These are phyloP conservation scores for Talaromyces rugulosus DNA, from an alignment of 2,329 filamentous ascomycete species.

Conservation along the genomic window DNA sequence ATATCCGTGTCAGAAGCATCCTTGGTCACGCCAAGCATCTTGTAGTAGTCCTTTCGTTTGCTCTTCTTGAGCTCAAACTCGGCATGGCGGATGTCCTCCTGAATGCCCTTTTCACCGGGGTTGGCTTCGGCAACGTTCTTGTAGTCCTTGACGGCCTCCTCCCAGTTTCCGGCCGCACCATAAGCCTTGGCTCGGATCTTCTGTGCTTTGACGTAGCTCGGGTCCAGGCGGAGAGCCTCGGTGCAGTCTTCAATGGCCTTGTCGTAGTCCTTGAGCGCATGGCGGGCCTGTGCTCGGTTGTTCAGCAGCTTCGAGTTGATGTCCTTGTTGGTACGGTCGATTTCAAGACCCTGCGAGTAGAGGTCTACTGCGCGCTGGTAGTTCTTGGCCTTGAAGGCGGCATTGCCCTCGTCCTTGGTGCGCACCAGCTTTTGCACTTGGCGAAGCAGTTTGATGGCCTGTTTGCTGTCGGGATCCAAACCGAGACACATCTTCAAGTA, in stretches of 20 bases:
- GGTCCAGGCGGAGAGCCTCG: constrained; percentile 74
- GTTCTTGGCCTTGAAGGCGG: constrained; percentile 78
- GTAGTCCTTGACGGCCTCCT: constrained; percentile 82
- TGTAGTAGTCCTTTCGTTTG: constrained; percentile 97
- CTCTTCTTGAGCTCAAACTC: constrained; percentile 97
- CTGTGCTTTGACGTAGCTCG: constrained; percentile 80
- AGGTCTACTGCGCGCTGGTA: constrained; percentile 78
- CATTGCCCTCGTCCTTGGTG: constrained; percentile 91
- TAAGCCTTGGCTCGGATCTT: constrained; percentile 91
- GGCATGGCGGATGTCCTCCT: constrained; percentile 80
- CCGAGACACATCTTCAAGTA: constrained; percentile 85
- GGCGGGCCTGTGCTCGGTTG: constrained; percentile 82
- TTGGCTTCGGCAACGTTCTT: constrained; percentile 81
- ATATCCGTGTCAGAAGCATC: constrained; percentile 78
- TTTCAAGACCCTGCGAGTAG: constrained; percentile 75
- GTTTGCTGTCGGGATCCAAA: constrained; percentile 87
- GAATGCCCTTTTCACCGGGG: constrained; percentile 73
- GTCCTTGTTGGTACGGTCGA: constrained; percentile 84
- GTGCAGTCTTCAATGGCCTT: constrained; percentile 83
- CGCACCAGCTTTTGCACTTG: constrained; percentile 88
- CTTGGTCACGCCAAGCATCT: constrained; percentile 86
- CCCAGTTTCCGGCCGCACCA: constrained; percentile 83
- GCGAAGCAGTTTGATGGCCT: constrained; percentile 81
- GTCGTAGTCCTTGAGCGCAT: constrained; percentile 74
- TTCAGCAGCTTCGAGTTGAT: constrained; percentile 93